Evolutionary conservation across 352 stramenopile species (phyloP), one percentile per base, ranked within the genome.

Genomic region (Globisporangium heterothallicum): DNA sequence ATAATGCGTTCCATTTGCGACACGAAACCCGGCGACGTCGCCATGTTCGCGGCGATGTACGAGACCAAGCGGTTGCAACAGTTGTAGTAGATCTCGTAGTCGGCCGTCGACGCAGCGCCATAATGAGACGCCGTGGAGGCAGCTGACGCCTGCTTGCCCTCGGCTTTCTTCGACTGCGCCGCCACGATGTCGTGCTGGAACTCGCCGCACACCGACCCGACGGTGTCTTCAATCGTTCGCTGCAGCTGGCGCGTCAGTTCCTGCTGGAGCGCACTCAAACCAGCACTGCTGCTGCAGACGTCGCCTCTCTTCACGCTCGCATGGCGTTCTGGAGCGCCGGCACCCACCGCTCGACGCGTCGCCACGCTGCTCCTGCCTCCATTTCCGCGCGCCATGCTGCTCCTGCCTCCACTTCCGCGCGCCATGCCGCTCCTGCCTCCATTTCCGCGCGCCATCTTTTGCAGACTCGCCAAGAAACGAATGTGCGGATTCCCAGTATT

Each of bases 1-100:
- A 88, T 85, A 42, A 88, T 70, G 43, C 77, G 70, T 34, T 86
- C 77, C 77, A 88, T 88, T 49, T 88, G 74, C 48, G 78, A 45
- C 16, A 53, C 35, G 51, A 88, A 88, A 35, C 68, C 60, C 14
- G 53, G 50, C 34, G 77, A 85, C 34, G 66, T 80, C 40, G 70
- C 59, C 77, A 91, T 87, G 65, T 86, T 70, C 24, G 65, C 58
- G 25, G 60, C 27, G 46, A 90, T 87, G 59, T 86, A 90, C 47
- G 61, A 32, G 36, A 87, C 74, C 40, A 90, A 57, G 13, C 63
- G 71, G 42, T 70, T 61, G 66, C 79, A 90, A 56, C 67, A 72
- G 21, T 35, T 59, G 59, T 81, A 74, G 61, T 82, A 88, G 18
- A 62, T 27, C 29, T 90, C 72, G 55, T 88, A 88, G 54, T 73